A percentile compares a stretch with the other conserved stretches of the same genome.
phyloP scores from a whole-genome alignment of 768 basidiomycete species.

The Pisolithus tinctorius region DNA sequence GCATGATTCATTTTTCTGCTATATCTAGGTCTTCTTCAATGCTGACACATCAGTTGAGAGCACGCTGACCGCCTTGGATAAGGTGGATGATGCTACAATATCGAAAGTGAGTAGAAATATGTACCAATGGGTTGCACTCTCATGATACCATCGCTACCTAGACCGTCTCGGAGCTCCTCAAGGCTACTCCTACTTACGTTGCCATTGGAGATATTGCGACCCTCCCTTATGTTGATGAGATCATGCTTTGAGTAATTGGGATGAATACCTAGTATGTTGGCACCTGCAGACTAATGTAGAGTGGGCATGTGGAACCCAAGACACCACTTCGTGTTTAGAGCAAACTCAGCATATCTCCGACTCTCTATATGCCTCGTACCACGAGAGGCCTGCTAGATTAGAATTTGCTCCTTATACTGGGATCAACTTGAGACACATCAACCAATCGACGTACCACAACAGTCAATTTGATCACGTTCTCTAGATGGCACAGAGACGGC shows the following conservation, averaged over 20 bases:
- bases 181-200: constrained; percentile 80
- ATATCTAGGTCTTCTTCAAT: constrained; percentile 55
- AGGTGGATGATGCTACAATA: constrained; percentile 57
- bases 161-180: constrained; percentile 62
- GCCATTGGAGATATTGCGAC: constrained; percentile 71
- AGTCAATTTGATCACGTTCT: too few species aligned
- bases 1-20: neutral
- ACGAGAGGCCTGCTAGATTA: too few species aligned
- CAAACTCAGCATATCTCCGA: too few species aligned
- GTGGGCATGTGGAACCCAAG: neutral
- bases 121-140: neutral
- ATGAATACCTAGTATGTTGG: neutral
- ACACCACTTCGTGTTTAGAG: neutral
- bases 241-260: constrained; percentile 53
- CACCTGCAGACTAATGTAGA: neutral
- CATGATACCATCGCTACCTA: constrained; percentile 18
- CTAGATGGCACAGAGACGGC: too few species aligned
- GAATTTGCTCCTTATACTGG: too few species aligned
- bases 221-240: constrained; percentile 80
- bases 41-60: constrained; percentile 49
- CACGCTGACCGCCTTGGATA: constrained; percentile 64
- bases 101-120: constrained; percentile 49
- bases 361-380: too few species aligned
- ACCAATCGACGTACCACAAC: too few species aligned
- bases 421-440: too few species aligned